Conservation (phyloP, 192 early-diverging fungal species). For the Coemansia brasiliensis region DNA sequence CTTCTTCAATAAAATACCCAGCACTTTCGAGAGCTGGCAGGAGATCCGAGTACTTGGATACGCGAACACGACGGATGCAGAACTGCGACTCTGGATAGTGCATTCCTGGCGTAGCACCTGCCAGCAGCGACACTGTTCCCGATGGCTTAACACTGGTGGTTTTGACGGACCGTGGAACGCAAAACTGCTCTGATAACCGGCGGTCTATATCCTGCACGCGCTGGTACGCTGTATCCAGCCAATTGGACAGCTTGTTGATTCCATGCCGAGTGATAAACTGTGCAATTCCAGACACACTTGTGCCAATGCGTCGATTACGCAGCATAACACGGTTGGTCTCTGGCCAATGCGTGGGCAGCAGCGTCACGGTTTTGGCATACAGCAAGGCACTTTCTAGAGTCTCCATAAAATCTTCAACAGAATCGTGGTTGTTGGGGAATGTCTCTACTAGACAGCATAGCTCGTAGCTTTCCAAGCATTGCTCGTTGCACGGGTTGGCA, state of each 20-base stretch:
- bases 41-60: conserved; percentile 21
- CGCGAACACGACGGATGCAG: conserved; percentile 53
- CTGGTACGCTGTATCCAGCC: conserved; percentile 39
- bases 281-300: conserved; percentile 49
- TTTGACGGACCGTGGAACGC: conserved; percentile 48
- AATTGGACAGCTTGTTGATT: conserved; percentile 20
- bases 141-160: conserved; percentile 55
- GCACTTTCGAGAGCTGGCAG: not conserved
- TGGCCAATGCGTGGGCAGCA: conserved; percentile 51
- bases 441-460: conserved; percentile 56
- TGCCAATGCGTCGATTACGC: conserved; percentile 55
- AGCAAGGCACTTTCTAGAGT: conserved; percentile 51
- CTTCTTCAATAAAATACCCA: conserved; percentile 37
- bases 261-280: conserved; percentile 50
- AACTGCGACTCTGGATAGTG: conserved; percentile 57
- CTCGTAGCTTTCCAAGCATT: conserved; percentile 53
- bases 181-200: conserved; percentile 39
- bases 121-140: conserved; percentile 52
- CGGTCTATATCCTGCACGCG: conserved; percentile 28
- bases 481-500: conserved; percentile 56
- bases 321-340: conserved; percentile 52
- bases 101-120: conserved; percentile 57
- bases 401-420: conserved; percentile 44
- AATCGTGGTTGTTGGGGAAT: conserved; percentile 41
- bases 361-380: conserved; percentile 56